Evolutionary conservation across 805 yeast species (phyloP), one percentile per base, ranked within the genome.

Genomic region (Lipomyces yamadae): DNA sequence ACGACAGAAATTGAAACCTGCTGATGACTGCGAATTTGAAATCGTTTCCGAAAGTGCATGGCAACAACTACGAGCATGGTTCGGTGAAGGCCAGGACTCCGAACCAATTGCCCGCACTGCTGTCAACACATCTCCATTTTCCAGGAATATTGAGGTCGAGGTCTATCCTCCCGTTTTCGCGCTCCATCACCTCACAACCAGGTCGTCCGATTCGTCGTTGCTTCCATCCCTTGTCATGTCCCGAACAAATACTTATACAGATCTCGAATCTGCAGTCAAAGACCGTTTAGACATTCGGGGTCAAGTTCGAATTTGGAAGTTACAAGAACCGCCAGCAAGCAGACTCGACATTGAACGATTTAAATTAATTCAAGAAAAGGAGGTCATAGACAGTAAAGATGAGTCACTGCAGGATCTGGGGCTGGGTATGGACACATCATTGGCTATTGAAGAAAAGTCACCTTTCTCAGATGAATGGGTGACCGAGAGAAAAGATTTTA

Each of bases 11-110:
- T 56, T 59, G 24, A 37, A 54, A 13, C 39, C 60, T 6, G 61
- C 52, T 10, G 60, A 58, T 35, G 63, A 66, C 13, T 32, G 48
- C 33, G 70, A 61, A 2, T 61, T 65, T 52, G 62, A 65, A 30
- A 64, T 70, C 13, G 64, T 72, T 10, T 60, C 74, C 15, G 58
- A 58, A 24, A 15, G 30, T 11, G 68, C 64, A 3, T 72, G 73
- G 73, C 39, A 50, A 2, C 39, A 35, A 50, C 59, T 72, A 11
- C 58, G 42, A 6, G 52, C 50, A 11, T 69, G 72, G 61, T 60
- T 50, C 30, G 62, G 64, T n/a, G 61, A 50, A 15, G 34, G 39
- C 37, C 58, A 61, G 10, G 60, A 57, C 11, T 53, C 62, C 24
- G 18, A 18, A 2, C 56, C 56, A 15, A 52, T 62, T 30, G 57